phyloP scores from a whole-genome alignment of 257 asterid genomes.

The Apocynum venetum region DNA sequence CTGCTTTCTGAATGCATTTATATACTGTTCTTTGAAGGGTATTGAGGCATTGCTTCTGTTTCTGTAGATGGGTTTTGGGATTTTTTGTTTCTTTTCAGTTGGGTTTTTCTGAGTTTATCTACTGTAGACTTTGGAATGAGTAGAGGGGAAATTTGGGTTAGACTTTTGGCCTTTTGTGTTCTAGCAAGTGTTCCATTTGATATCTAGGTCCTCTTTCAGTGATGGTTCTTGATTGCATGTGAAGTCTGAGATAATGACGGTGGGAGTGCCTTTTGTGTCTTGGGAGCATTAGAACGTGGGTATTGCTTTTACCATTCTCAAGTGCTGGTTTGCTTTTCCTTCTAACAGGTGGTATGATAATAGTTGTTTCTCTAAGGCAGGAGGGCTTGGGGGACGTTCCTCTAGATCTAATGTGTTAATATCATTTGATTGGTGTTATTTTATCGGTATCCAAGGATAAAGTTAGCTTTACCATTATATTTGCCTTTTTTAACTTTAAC shows the following conservation, averaged over 20 bases:
- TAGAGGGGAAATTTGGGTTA: conserved; percentile 1
- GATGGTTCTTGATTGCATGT: conserved; percentile 35
- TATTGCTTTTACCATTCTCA: conserved; percentile 26
- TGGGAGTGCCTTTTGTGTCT: conserved; percentile 9
- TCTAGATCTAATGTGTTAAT: not conserved
- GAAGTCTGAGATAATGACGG: conserved; percentile 13
- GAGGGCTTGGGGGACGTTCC: not conserved
- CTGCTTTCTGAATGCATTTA: conserved; percentile 4
- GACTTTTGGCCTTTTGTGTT: not conserved
- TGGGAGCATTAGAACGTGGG: conserved; percentile 14
- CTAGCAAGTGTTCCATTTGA: not conserved
- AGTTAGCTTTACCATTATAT: not conserved
- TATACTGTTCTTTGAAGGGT: not conserved
- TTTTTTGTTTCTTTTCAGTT: conserved; percentile 2
- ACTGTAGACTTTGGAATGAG: not conserved
- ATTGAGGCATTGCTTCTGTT: conserved; percentile 7
- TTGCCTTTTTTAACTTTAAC: not conserved
- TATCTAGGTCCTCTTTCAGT: conserved; percentile 10
- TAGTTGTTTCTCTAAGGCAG: not conserved
- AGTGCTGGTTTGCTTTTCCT: not conserved
- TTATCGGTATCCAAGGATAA: conserved; percentile 6
- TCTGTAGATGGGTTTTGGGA: not conserved
- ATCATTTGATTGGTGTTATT: not conserved
- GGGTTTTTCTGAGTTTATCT: conserved; percentile 9
- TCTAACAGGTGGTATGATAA: not conserved